Conservation (phyloP, 306 rosid genomes). For the Begonia masoniana region DNA sequence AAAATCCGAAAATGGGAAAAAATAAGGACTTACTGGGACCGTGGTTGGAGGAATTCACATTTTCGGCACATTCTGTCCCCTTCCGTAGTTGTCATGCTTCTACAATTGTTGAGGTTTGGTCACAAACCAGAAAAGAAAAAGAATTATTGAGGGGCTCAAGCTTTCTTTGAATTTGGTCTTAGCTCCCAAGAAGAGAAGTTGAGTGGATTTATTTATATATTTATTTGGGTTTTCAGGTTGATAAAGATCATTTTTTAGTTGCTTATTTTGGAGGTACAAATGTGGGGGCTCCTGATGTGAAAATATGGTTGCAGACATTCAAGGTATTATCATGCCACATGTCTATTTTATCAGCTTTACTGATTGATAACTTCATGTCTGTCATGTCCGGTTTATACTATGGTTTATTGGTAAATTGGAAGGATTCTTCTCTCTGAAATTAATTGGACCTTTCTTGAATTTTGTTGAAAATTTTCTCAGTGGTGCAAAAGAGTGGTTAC, state of each 20-base stretch:
- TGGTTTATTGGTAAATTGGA: constrained; percentile 2
- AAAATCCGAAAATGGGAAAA: constrained; percentile 20
- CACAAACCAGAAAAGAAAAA: not conserved
- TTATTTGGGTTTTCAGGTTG: constrained; percentile 41
- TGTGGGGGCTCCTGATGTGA: constrained; percentile 84
- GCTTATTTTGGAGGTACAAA: constrained; percentile 71
- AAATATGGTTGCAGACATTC: constrained; percentile 78
- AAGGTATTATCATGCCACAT: constrained; percentile 21
- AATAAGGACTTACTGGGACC: constrained; percentile 28
- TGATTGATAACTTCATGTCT: not conserved
- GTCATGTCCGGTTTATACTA: not conserved
- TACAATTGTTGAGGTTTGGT: constrained; percentile 79
- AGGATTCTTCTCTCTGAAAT: not conserved
- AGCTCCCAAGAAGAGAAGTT: not conserved
- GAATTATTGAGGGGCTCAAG: not conserved
- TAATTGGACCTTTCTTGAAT: not conserved
- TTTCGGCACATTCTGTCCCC: constrained; percentile 47
- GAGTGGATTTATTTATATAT: not conserved
- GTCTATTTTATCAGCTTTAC: not conserved
- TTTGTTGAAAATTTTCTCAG: not conserved
- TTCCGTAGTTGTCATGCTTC: constrained; percentile 82
- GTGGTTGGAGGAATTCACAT: constrained; percentile 51
- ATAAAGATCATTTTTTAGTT: constrained; percentile 55
- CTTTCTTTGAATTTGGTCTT: not conserved
- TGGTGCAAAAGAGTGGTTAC: not conserved